Evolutionary conservation across 352 stramenopile genomes (phyloP), one percentile per base, ranked within the genome.

Genomic region (Phytophthora crassamura): DNA sequence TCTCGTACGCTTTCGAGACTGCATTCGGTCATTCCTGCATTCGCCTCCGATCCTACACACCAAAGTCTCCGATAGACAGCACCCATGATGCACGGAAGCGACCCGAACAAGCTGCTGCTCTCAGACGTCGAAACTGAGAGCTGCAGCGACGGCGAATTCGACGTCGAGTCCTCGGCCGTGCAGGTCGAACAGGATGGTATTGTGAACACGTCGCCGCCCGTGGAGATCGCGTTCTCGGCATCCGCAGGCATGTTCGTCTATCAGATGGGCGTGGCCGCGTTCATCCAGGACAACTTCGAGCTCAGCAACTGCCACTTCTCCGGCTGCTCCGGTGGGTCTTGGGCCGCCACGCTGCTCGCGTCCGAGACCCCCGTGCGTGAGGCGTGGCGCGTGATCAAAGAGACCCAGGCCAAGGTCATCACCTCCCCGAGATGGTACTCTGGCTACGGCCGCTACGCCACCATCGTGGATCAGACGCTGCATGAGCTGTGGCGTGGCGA

Each of bases 231-330:
- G 7, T 91, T 91, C 65, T 88, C 82, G 32, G 77, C 80, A 9
- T 90, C 80, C n/a, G 82, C 67, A 2, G 82, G 80, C 30, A 72
- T 81, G 63, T 91, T 91, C 51, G 78, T 88, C 8, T 91, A 89
- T 57, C 82, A 91, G 66, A 91, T 91, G 82, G 82, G 82, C 28
- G 63, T 89, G 47, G 82, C 82, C 0, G 82, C 82, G 33, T 91
- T 85, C 65, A 64, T 91, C 8, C 82, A 91, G 48, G 82, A 91
- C 36, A 69, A 86, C 57, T 80, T 80, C 51, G 59, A 78, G 39
- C 62, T 80, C 43, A 67, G 53, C 25, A 59, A 67, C 18, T 77
- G 65, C 64, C 66, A 67, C 59, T 77, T 76, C 52, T 78, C 65
- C 34, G 64, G 69, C 12, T 78, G 69, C 46, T 78, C 59, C 4